Base-by-base conservation (phyloP, 345 rosid genomes). In the Limnanthes douglasii region DNA sequence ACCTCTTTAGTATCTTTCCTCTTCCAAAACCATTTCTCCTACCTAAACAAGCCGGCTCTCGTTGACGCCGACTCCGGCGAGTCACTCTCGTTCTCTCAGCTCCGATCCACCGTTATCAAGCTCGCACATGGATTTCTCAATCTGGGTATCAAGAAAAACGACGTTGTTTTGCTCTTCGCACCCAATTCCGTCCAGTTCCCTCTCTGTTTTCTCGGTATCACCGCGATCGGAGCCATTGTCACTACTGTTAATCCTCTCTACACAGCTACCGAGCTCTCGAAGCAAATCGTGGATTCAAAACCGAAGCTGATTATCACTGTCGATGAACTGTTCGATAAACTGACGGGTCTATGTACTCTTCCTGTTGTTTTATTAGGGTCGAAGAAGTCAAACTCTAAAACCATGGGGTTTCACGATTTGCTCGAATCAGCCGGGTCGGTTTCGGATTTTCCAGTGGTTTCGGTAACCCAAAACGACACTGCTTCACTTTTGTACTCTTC, bases 401-500 rank as follows among this genome's bases (percentile, higher is more conserved):
- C 56, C 30, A 29, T 43, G 8, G 44, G 42, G 20, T 83, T 79
- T 40, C 44, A 58, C 11, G 52, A 72, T 16, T 57, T 88, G 43
- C 43, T 83, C 36, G 51, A 56, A 8, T 44, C 70, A 15, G 67
- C 80, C 0, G 65, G 62, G 15, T 53, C 66, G 0, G 48, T 53
- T 1, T 45, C 76, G 0, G 71, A 60, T 4, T 60, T 79, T 11
- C 84, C 95, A 0, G 13, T 0, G 2, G 64, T 53, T 13, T 31
- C 49, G 0, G 45, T 76, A 6, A 64, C 57, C 57, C 95, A 83
- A 55, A 56, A 59, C 1, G 95, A 88, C 30, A 44, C 59, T 0
- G 97, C 93, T 3, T 51, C 61, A 10, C 57, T 88, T 36, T 45
- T 88, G 43, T 83, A 88, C 59, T 88, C 97, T 3, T 88, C 95